Evolutionary conservation across 1,284 basidiomycete genomes (phyloP), one percentile per base, ranked within the genome.

Genomic region (Xanthoconium separans): DNA sequence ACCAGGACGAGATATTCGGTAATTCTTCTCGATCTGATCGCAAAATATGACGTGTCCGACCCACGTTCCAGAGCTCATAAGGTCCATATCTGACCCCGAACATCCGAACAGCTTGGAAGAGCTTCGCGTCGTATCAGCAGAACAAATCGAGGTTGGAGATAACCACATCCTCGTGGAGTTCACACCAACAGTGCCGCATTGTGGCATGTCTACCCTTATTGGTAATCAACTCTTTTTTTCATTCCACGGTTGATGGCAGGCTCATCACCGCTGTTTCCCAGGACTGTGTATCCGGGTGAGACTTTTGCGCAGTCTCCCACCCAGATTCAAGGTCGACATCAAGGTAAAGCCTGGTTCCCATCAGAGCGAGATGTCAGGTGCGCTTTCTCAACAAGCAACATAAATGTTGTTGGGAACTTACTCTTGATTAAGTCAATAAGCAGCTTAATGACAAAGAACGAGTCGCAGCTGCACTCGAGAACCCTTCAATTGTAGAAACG

Each of bases 361-460:
- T 75, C 93, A 98, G 72, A 94, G 90, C 66, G 96, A 98, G 69
- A 81, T 88, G 58, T 88, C 94, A 49, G 83, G 92, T 91, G 59
- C 44, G 82, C 20, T 29, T 47, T 47, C 29, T 30, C 37, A 18
- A n/a, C 8, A 9, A 11, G 6, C 13, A 24, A 29, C 8, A n/a
- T 22, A 18, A 48, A 13, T n/a, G 6, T 47, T 22, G n/a, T 42
- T 33, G 24, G 24, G 30, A 11, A 33, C 37, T 42, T 29, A 42
- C 12, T 22, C 7, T 39, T 29, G 18, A 6, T 39, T 36, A 58
- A 93, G 95, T 98, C 33, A 99, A 99, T 77, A 99, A 98, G 73
- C 96, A 99, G 69, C 79, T 99, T 44, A 98, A 99, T 68, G 96
- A 99, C 75, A 99, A 99, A 73, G 96, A 99, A 74, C 81, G 96